Evolutionary conservation across 163 green algal species (phyloP).

Genomic region (Coccomyxa subellipsoidea): DNA sequence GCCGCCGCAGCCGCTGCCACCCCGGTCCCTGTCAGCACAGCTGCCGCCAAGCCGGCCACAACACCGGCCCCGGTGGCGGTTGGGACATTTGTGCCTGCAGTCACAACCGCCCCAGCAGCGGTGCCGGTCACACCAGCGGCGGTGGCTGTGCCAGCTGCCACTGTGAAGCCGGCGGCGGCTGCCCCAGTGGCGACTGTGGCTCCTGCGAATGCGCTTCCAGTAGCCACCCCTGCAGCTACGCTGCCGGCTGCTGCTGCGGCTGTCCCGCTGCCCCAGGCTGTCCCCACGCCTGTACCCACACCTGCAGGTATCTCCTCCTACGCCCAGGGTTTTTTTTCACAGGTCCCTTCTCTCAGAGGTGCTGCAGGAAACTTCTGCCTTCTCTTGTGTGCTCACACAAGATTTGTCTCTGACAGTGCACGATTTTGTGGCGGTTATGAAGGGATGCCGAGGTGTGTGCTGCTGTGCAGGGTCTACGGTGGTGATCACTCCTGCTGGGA

Average conservation of each 20-base stretch:
- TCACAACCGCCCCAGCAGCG: neutral
- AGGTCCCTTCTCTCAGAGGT: too few species aligned
- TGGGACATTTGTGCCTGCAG: too few species aligned
- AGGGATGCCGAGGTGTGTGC: too few species aligned
- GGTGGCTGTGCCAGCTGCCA: neutral
- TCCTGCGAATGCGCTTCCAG: neutral
- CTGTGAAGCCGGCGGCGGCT: neutral
- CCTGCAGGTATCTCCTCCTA: neutral
- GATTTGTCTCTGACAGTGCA: too few species aligned
- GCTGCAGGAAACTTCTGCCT: too few species aligned
- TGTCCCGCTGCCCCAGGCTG: neutral
- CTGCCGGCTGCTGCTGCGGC: neutral
- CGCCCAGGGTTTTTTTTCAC: too few species aligned
- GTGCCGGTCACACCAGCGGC: neutral
- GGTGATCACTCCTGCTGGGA: neutral
- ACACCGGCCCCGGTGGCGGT: too few species aligned
- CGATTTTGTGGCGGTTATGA: too few species aligned
- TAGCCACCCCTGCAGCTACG: neutral
- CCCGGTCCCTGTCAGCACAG: neutral
- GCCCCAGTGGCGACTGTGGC: neutral
- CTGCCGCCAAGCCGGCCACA: neutral
- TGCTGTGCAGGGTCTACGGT: neutral
- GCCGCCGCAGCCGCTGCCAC: neutral
- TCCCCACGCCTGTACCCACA: neutral
- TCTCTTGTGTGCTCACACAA: too few species aligned